Base-by-base conservation (phyloP, 2,329 filamentous ascomycete species). In the Stachybotrys echinatus region DNA sequence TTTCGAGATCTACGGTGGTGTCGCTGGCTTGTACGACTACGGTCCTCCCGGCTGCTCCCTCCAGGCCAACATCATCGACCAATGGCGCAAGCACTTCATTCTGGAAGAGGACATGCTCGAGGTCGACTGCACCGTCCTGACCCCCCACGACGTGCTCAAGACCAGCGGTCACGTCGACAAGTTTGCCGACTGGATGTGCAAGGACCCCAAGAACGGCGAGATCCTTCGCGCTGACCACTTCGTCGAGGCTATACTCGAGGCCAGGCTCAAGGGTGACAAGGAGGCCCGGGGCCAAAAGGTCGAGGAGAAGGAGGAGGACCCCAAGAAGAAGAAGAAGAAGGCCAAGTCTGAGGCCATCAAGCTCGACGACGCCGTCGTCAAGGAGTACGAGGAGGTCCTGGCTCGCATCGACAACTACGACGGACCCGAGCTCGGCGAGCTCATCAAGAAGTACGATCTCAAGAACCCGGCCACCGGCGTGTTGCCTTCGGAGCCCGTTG, bases 181-280 rank as follows among this genome's bases (percentile, higher is more conserved):
- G 72, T 97, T 97, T 65, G 88, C 90, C 71, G 92, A 97, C 70
- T 97, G 89, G 89, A 96, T 97, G 92, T 96, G 89, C 84, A 96
- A 95, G 73, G 94, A 99, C 70, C 90, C 92, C 55, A 95, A 95
- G 80, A 96, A 87, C 62, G 94, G 94, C 66, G 94, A 99, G 70
- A 96, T 96, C 65, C 84, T 99, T 67, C 85, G 94, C 60, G 91
- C 94, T 51, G 94, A 99, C 66, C 94, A 99, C 75, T 83, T 97
- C 62, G 92, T 99, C 58, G 92, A 97, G 77, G 89, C 95, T 61
- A 85, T 96, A 37, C 82, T 99, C 48, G 92, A 96, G 75, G 76
- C 83, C 45, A 81, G 94, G 38, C 73, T 99, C 54, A 92, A 92
- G 71, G 91, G 89, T 48, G 85, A 97, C 75, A 94, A 94, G 76